phyloP scores from a whole-genome alignment of 495 filamentous ascomycete species.

The Xylaria castorea region DNA sequence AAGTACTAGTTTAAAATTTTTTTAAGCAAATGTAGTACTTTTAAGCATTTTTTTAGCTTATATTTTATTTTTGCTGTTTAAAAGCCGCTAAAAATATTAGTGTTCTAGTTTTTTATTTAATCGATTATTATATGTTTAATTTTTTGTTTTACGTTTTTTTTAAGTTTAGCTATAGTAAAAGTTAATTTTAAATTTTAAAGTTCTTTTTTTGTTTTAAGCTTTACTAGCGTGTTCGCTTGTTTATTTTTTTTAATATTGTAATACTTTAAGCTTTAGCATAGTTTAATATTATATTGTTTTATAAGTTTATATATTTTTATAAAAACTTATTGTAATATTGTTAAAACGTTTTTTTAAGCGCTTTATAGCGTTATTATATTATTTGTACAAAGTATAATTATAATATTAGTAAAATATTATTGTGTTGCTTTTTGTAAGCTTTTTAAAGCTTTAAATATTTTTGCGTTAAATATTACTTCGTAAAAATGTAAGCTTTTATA shows the following conservation, averaged over 20 bases:
- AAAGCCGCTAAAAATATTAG: constrained; percentile 22
- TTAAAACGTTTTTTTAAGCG: constrained; percentile 27
- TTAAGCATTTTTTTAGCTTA: constrained; percentile 11
- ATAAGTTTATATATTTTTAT: constrained; percentile 32
- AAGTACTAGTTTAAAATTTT: constrained; percentile 30
- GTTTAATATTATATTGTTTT: constrained; percentile 30
- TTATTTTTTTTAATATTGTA: constrained; percentile 26
- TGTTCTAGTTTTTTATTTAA: neutral
- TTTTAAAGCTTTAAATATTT: neutral
- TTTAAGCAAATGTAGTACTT: constrained; percentile 24
- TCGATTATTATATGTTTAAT: constrained; percentile 12
- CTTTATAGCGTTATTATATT: constrained; percentile 27
- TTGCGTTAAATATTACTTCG: neutral
- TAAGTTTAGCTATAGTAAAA: too few relatives aligned
- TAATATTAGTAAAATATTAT: constrained; percentile 1
- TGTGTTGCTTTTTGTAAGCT: neutral
- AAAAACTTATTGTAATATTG: constrained; percentile 25
- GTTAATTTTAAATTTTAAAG: neutral
- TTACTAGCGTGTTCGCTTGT: constrained; percentile 9
- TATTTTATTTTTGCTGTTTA: neutral
- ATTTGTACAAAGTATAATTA: neutral
- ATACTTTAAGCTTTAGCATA: constrained; percentile 27
- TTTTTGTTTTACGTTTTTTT: neutral
- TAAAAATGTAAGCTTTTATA: neutral
- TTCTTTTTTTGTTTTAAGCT: neutral